These are phyloP conservation scores for Colletotrichum cuscutae DNA, from an alignment of 2,329 filamentous ascomycete genomes.

Conservation along the genomic window DNA sequence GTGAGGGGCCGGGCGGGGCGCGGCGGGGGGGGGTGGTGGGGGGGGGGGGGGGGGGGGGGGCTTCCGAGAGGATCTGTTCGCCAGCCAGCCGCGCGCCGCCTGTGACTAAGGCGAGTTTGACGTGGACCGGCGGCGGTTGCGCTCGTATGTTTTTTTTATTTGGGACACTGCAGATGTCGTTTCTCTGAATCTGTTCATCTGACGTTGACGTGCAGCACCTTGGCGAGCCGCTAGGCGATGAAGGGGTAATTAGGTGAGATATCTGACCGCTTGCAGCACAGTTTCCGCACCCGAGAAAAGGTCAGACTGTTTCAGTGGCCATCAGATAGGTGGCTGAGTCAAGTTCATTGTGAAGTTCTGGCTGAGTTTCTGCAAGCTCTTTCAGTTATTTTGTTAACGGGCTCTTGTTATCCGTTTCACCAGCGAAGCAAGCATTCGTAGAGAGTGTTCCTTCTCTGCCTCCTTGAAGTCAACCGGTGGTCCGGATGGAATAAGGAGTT, in stretches of 20 bases:
- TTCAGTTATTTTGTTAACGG: neutral
- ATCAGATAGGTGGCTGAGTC: slow-evolving; percentile 26
- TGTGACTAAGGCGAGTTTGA: neutral
- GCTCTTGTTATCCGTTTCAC: neutral
- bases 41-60: neutral
- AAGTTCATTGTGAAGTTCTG: neutral
- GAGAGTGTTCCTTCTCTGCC: neutral
- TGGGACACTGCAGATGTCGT: neutral
- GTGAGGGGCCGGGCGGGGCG: too few species aligned
- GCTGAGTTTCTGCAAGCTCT: neutral
- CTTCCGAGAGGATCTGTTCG: slow-evolving; percentile 3
- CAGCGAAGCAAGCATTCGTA: neutral
- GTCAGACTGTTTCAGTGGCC: slow-evolving; percentile 5
- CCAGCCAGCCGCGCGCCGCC: slow-evolving; percentile 2
- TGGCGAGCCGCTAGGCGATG: neutral
- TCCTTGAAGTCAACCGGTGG: slow-evolving; percentile 2
- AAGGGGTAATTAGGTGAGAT: neutral
- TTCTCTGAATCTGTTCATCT: neutral
- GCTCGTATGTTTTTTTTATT: neutral
- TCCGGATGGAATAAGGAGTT: slow-evolving; percentile 16
- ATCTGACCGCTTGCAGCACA: slow-evolving; percentile 3
- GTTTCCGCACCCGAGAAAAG: neutral
- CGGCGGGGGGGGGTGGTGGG: too few species aligned
- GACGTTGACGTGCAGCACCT: slow-evolving; percentile 2
- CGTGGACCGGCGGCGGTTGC: neutral